These are phyloP conservation scores for Xerocomus brunneocitrinus DNA, from an alignment of 768 basidiomycete species.

Conservation along the genomic window DNA sequence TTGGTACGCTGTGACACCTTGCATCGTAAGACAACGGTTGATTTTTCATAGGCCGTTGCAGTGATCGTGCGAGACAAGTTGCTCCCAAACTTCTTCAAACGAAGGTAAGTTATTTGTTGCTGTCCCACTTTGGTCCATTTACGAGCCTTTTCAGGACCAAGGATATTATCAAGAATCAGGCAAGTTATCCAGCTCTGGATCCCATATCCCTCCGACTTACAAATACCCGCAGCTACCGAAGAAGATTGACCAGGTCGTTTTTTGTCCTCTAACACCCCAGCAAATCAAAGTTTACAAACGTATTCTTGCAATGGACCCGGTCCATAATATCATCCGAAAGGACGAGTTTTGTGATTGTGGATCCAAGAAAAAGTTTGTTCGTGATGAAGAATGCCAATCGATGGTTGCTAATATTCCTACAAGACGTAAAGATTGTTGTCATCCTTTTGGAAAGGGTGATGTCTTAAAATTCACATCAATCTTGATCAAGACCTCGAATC, in stretches of 20 bases:
- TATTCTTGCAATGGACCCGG: slow-evolving; percentile 55
- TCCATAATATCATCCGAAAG: slow-evolving; percentile 68
- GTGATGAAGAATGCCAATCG: background rate
- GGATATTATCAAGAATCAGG: slow-evolving; percentile 68
- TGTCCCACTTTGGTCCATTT: background rate
- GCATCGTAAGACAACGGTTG: background rate
- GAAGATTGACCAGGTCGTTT: slow-evolving; percentile 89
- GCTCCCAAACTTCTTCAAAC: slow-evolving; percentile 77
- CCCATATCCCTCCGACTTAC: background rate
- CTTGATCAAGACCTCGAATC: slow-evolving; percentile 86
- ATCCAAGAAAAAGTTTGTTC: slow-evolving; percentile 49
- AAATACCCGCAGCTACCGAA: slow-evolving; percentile 58
- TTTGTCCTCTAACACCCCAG: slow-evolving; percentile 75
- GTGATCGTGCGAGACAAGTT: slow-evolving; percentile 57
- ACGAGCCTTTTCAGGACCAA: slow-evolving; percentile 52
- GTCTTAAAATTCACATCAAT: slow-evolving; percentile 77
- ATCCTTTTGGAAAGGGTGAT: slow-evolving; percentile 41
- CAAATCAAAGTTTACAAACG: slow-evolving; percentile 74
- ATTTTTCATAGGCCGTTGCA: slow-evolving; percentile 48
- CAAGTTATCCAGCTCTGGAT: slow-evolving; percentile 14
- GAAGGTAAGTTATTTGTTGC: slow-evolving; percentile 46
- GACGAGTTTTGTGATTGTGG: slow-evolving; percentile 74
- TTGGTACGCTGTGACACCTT: slow-evolving; percentile 33
- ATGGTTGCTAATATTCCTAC: slow-evolving; percentile 21
- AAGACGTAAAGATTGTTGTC: slow-evolving; percentile 58